A percentile compares a stretch with the other conserved stretches of the same genome.
Conservation (phyloP, 257 asterid species). For the Nicotiana otophora region DNA sequence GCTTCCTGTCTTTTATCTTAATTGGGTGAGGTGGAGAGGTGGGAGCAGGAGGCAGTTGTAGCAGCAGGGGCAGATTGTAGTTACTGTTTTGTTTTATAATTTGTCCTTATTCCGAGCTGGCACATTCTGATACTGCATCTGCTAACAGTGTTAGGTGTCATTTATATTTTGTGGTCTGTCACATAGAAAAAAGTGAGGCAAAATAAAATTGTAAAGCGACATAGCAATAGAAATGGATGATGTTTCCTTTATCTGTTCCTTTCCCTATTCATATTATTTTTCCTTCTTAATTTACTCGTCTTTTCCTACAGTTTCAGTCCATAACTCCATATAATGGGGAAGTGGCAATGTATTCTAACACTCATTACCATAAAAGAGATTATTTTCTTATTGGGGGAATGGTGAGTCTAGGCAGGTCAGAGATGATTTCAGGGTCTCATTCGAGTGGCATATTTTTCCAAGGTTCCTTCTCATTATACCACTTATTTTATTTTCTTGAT, state of each 20-base stretch:
- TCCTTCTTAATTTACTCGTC: background rate
- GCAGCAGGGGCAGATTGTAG: background rate
- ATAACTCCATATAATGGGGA: background rate
- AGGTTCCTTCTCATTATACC: conserved; percentile 4
- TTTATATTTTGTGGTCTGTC: background rate
- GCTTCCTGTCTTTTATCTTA: background rate
- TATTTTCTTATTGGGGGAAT: background rate
- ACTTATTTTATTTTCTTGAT: conserved; percentile 16
- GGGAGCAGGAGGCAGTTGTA: background rate
- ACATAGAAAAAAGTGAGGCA: background rate
- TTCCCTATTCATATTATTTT: background rate
- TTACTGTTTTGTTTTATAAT: background rate
- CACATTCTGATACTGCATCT: background rate
- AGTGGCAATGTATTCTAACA: background rate
- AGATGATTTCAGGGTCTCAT: conserved; percentile 9
- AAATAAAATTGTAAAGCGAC: background rate
- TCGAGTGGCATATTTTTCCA: background rate
- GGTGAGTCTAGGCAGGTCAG: background rate
- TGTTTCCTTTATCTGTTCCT: background rate
- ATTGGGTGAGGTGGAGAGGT: background rate
- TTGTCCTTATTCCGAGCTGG: background rate
- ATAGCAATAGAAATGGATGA: background rate
- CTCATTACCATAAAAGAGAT: background rate
- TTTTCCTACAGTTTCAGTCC: background rate
- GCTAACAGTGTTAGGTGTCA: background rate